A percentile compares a stretch with the other conserved stretches of the same genome.
phyloP scores from a whole-genome alignment of 495 filamentous ascomycete species.

The Aspergillus campestris region DNA sequence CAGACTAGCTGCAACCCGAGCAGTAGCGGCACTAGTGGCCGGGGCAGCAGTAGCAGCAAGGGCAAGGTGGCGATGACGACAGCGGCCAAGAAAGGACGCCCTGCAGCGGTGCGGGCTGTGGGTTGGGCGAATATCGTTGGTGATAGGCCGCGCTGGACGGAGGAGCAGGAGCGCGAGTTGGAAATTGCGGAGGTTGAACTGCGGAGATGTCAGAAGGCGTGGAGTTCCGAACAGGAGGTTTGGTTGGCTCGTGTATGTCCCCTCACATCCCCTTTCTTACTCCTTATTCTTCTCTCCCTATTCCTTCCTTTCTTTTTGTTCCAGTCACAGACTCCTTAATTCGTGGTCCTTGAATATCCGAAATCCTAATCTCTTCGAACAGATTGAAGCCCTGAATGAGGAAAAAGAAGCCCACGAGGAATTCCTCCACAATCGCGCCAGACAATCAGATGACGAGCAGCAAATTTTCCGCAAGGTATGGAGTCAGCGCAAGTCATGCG shows the following conservation, averaged over 20 bases:
- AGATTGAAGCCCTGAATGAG: constrained; percentile 30
- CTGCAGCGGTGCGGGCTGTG: constrained; percentile 18
- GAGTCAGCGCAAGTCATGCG: constrained; percentile 17
- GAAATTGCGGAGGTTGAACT: constrained; percentile 22
- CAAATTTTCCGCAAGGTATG: constrained; percentile 34
- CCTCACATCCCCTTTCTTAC: not conserved
- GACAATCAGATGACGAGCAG: constrained; percentile 32
- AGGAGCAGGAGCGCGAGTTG: constrained; percentile 27
- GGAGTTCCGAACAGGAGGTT: constrained; percentile 37
- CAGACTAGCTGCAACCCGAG: constrained; percentile 1
- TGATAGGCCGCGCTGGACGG: constrained; percentile 26
- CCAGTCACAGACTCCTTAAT: too few species aligned
- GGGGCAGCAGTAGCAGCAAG: constrained; percentile 2
- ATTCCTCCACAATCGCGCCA: constrained; percentile 27
- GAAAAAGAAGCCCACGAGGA: constrained; percentile 32
- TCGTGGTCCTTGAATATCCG: too few species aligned
- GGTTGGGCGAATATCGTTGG: constrained; percentile 31
- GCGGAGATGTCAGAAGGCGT: constrained; percentile 33
- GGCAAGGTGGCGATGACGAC: constrained; percentile 2
- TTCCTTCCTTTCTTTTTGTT: not conserved
- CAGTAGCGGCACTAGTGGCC: not conserved
- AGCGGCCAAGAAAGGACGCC: constrained; percentile 1
- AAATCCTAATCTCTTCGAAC: not conserved
- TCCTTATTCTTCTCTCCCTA: constrained; percentile 1
- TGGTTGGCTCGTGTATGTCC: constrained; percentile 33